Evolutionary conservation across 2,329 filamentous ascomycete species (phyloP), one percentile per base, ranked within the genome.

Genomic region (Ciborinia camelliae): DNA sequence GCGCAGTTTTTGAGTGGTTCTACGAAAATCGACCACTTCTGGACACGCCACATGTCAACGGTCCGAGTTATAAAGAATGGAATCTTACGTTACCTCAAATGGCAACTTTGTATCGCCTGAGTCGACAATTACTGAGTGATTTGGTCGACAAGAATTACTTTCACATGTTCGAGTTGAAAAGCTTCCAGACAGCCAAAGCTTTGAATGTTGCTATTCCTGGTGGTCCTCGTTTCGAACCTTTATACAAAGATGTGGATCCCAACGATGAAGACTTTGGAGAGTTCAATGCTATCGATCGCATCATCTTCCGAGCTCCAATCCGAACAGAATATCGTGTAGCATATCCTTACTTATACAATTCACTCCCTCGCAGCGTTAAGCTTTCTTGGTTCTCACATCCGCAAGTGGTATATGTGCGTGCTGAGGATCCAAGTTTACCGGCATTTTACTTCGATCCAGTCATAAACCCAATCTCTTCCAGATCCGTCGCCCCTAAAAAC

Each of bases 231-330:
- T 99, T 99, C 69, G 95, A 99, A 78, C 95, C 95, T 30, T 77
- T 99, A 26, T 99, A 97, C 82, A 99, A 99, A 79, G 95, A 99
- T 73, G 93, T 99, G 67, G 93, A 99, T 76, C 95, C 95, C 2
- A 99, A 99, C 72, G 94, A 98, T 71, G 95, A 99, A 77, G 95
- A 99, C 75, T 99, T 99, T 78, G 95, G 95, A 78, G 95, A 99
- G 78, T 99, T 99, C 83, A 99, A 99, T 75, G 95, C 95, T 41
- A 99, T 99, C 72, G 95, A 99, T 74, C 91, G 96, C 71, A 99
- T 99, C 78, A 99, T 99, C 71, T 99, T 99, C 83, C 90, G 95
- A 69, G 89, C 90, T 54, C 93, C 94, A 0, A 96, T 98, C 69
- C 88, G 94, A 71, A 99, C 94, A 10, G 95, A 99, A 78, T 97